Evolutionary conservation across 352 stramenopile species (phyloP), one percentile per base, ranked within the genome.

Genomic region (Phytophthora hibernalis): DNA sequence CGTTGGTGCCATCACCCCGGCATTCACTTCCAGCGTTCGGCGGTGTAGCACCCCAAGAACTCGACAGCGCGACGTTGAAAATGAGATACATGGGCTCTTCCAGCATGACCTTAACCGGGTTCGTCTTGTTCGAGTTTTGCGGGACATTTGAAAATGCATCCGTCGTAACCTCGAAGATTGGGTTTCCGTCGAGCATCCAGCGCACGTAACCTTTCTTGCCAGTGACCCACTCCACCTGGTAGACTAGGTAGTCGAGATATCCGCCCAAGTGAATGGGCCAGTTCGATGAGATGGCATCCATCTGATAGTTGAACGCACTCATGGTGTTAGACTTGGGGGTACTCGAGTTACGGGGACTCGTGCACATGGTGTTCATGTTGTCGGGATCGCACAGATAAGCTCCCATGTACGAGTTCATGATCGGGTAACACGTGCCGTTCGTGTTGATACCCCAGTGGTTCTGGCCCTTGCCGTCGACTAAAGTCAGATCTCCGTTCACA

Each of bases 21-120:
- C 83, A 93, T 24, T 67, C 48, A 1, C 55, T 72, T 2, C 79
- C 74, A 5, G 73, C 51, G 51, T 92, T 91, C 0, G 81, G 79
- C 1, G 83, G 85, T 3, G 61, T 83, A 2, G 78, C 64, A 54
- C 80, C 92, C 96, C 96, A 98, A 21, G 91, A 85, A 13, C 76
- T 84, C 7, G 90, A 97, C 16, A 98, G 74, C 4, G 94, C 94
- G 9, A 97, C 96, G 78, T 98, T 98, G 47, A 98, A 79, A 40
- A 98, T 87, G 21, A 98, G 52, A 64, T 97, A 98, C 80, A 96
- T 97, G 6, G 96, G 96, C 69, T 98, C 96, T 48, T 93, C 82
- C 11, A 92, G 51, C 82, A 89, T 88, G 20, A 90, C 59, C 50
- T 90, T 92, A 18, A 76, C 63, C 2, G 82, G 81, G 28, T 92